Evolutionary conservation across 2,329 filamentous ascomycete species (phyloP).

Genomic region (Colletotrichum euphorbiae): DNA sequence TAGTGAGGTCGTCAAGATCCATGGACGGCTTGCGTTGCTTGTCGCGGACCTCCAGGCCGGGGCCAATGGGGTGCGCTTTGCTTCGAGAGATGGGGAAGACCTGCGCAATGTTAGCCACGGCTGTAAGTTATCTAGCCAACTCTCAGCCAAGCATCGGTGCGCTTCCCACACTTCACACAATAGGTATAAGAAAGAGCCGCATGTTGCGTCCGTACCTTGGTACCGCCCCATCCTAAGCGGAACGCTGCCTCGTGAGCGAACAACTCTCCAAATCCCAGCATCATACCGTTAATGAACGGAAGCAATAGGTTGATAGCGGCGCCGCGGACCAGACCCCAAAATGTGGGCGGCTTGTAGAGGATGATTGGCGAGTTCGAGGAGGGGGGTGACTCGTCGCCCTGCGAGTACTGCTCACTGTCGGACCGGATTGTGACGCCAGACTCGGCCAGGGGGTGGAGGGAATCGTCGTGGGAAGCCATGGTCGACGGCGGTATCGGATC

Average conservation of each 20-base stretch:
- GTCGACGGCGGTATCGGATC: constrained; percentile 28
- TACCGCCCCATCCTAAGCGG: constrained; percentile 90
- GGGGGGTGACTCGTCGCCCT: constrained; percentile 70
- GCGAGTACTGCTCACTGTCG: constrained; percentile 86
- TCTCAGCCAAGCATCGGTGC: no score
- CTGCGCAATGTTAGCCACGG: constrained; percentile 48
- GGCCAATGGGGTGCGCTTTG: constrained; percentile 75
- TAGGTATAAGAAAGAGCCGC: background rate
- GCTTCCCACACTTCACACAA: no score
- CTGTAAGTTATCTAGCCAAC: background rate
- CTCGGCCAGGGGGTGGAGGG: constrained; percentile 67
- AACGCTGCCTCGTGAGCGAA: constrained; percentile 97
- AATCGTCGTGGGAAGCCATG: constrained; percentile 65
- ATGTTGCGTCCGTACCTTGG: constrained; percentile 75
- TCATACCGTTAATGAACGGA: constrained; percentile 97
- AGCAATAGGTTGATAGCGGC: constrained; percentile 95
- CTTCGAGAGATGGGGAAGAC: constrained; percentile 71
- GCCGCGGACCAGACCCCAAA: constrained; percentile 87
- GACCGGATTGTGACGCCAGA: constrained; percentile 83
- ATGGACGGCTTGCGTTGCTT: constrained; percentile 68
- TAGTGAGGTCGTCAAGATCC: constrained; percentile 74
- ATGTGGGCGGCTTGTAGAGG: constrained; percentile 87
- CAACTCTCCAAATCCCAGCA: constrained; percentile 96
- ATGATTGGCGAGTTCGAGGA: constrained; percentile 77
- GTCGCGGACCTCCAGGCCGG: constrained; percentile 84